These are phyloP conservation scores for Rhypophila decipiens DNA, from an alignment of 495 filamentous ascomycete species.

Conservation along the genomic window DNA sequence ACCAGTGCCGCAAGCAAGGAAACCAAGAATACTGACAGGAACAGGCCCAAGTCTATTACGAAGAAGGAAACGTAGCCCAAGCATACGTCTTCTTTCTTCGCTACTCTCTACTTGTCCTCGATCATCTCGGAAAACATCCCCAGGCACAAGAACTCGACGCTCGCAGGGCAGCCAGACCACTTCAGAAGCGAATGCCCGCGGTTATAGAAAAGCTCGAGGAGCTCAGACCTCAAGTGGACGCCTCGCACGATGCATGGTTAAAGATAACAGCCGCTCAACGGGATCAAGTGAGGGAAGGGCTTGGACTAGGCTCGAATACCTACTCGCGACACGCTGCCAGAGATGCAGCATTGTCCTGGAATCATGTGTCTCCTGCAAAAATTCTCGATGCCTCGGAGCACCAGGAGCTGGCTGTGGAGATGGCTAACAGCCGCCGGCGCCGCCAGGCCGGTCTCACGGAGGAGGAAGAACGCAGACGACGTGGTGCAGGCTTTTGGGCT, in stretches of 20 bases:
- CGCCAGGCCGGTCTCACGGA: conserved; percentile 47
- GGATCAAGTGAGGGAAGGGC: conserved; percentile 5
- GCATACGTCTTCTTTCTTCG: conserved; percentile 82
- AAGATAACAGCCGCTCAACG: conserved; percentile 13
- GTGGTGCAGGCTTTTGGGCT: conserved; percentile 59
- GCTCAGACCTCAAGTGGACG: conserved; percentile 38
- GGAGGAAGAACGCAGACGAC: conserved; percentile 50
- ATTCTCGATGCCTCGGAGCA: conserved; percentile 64
- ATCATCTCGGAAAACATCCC: conserved; percentile 57
- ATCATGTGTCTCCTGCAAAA: conserved; percentile 25
- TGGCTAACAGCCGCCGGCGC: conserved; percentile 66
- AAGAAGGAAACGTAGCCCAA: conserved; percentile 77
- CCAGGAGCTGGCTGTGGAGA: conserved; percentile 66
- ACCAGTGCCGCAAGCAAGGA: not conserved
- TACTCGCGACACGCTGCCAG: conserved; percentile 35
- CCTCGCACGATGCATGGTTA: conserved; percentile 28
- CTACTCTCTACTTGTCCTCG: conserved; percentile 64
- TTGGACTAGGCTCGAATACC: conserved; percentile 6
- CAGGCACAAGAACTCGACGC: conserved; percentile 50
- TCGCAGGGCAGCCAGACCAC: conserved; percentile 13
- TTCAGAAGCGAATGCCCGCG: conserved; percentile 18
- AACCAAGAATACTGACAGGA: not conserved
- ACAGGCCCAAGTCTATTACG: conserved; percentile 61
- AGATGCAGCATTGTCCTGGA: conserved; percentile 42
- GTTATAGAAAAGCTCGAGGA: conserved; percentile 51